A percentile compares a stretch with the other conserved stretches of the same genome.
These are phyloP conservation scores for Bryoglossum gracile DNA, from an alignment of 495 filamentous ascomycete species.

Conservation along the genomic window DNA sequence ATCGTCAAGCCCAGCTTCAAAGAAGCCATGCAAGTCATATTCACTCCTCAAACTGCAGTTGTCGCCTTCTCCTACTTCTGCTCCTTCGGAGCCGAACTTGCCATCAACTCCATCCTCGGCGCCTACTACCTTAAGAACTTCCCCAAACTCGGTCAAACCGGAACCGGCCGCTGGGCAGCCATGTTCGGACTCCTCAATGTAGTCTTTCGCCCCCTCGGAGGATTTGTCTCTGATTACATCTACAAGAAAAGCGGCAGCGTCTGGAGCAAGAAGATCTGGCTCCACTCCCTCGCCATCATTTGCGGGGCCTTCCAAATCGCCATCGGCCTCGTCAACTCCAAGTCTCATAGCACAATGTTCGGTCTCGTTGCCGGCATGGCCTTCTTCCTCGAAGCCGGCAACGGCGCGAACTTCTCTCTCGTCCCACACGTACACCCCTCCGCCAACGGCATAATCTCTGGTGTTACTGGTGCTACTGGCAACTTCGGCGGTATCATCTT, in stretches of 20 bases:
- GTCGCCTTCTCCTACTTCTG: conserved; percentile 71
- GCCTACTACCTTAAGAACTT: conserved; percentile 77
- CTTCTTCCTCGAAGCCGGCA: conserved; percentile 76
- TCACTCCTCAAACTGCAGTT: conserved; percentile 60
- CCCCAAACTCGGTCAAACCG: conserved; percentile 62
- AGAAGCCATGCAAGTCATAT: conserved; percentile 49
- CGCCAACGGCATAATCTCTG: conserved; percentile 3
- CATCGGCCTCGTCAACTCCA: conserved; percentile 60
- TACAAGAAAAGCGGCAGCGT: conserved; percentile 52
- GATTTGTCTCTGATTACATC: conserved; percentile 63
- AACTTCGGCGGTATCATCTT: conserved; percentile 85
- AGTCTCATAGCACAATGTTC: conserved; percentile 57
- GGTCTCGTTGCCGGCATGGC: conserved; percentile 67
- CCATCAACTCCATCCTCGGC: conserved; percentile 77
- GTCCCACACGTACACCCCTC: conserved; percentile 63
- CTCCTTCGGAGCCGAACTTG: conserved; percentile 78
- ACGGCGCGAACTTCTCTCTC: conserved; percentile 79
- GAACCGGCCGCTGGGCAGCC: conserved; percentile 69
- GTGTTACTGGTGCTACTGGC: conserved; percentile 68
- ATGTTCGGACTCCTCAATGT: conserved; percentile 91
- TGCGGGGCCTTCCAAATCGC: conserved; percentile 62
- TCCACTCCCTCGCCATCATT: conserved; percentile 53
- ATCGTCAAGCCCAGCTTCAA: conserved; percentile 58
- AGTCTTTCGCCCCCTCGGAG: conserved; percentile 65
- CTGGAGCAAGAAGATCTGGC: conserved; percentile 71